Base-by-base conservation (phyloP, 768 basidiomycete species). In the Mycena galericulata region DNA sequence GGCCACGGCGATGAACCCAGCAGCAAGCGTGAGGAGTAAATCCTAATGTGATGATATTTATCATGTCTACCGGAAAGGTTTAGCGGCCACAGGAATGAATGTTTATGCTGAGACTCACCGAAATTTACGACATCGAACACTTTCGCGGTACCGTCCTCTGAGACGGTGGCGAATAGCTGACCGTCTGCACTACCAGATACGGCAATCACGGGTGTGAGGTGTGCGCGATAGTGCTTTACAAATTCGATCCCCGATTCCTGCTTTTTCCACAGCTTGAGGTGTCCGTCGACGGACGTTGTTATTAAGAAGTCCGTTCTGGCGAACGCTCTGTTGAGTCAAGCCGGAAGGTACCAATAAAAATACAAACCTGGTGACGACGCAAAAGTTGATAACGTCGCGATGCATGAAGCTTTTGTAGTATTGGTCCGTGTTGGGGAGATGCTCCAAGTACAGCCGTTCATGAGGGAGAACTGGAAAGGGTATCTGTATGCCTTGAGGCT, bases 351-450 rank as follows among this genome's bases (percentile, higher is more conserved):
- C 27, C 24, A 50, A 51, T 29, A 30, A 18, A 26, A 54, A 55
- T 18, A 78, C 90, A 64, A 58, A 97, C 97, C 89, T 93, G 20
- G 98, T 98, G 74, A 96, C 90, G 26, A 93, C 89, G 41, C 90
- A 90, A 72, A 94, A 97, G 76, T 96, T 97, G 68, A 99, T 85
- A 38, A 90, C 88, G 70, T 99, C 97, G 55, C 96, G 85, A 79
- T 99, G 98, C 98, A 99, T 98, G 81, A 98, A 98, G 67, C 94
- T 96, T 82, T 97, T 96, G 83, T 90, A 92, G 82, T 99, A 99
- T 72, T 98, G 90, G 79, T 98, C 95, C 59, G 95, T 88, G 72
- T 89, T 89, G 2, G 98, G 98, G 22, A 99, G 83, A 80, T 97
- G 95, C 41, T 96, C 95, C 49, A 99, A 86, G 82, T 94, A 99